Percentiles rank a stretch among this genome's conserved stretches.
phyloP scores from a whole-genome alignment of 2,329 filamentous ascomycete species.

The Fusarium sp. region DNA sequence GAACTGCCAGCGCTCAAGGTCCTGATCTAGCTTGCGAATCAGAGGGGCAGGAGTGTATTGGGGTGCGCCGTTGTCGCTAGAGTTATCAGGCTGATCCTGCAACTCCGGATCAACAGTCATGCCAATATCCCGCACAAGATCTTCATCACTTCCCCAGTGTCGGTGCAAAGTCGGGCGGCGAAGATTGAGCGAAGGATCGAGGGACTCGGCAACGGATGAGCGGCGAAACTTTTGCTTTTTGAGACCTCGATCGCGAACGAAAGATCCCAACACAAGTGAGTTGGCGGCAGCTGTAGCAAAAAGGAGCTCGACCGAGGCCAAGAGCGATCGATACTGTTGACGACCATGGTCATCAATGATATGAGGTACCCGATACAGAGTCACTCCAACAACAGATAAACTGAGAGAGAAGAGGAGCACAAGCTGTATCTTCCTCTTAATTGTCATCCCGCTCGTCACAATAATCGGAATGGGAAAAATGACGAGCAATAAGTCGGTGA shows the following conservation, averaged over 20 bases:
- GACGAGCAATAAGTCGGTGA: constrained; percentile 90
- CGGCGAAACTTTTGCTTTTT: constrained; percentile 90
- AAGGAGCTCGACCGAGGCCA: constrained; percentile 91
- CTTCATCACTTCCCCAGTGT: constrained; percentile 91
- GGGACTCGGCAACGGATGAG: constrained; percentile 72
- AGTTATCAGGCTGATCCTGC: constrained; percentile 54
- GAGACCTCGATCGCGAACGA: constrained; percentile 88
- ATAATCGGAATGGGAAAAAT: constrained; percentile 93
- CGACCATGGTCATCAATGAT: constrained; percentile 78
- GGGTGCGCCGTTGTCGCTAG: constrained; percentile 48
- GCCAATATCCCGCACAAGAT: constrained; percentile 85
- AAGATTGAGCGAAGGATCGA: constrained; percentile 61
- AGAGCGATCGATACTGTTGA: constrained; percentile 88
- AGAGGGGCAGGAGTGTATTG: constrained; percentile 56
- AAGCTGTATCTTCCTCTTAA: constrained; percentile 84
- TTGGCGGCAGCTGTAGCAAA: constrained; percentile 91
- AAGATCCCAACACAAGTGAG: constrained; percentile 89
- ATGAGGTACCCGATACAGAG: constrained; percentile 82
- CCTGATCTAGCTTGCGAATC: constrained; percentile 49
- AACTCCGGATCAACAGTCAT: constrained; percentile 72
- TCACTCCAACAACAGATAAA: constrained; percentile 82
- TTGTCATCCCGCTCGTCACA: constrained; percentile 78
- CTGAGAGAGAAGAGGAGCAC: constrained; percentile 86
- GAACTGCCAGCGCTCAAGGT: constrained; percentile 64
- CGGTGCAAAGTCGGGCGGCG: constrained; percentile 68